Percentiles rank a stretch among this genome's conserved stretches.
phyloP scores from a whole-genome alignment of 179 eudicot species.

The Heliamphora pulchella region DNA sequence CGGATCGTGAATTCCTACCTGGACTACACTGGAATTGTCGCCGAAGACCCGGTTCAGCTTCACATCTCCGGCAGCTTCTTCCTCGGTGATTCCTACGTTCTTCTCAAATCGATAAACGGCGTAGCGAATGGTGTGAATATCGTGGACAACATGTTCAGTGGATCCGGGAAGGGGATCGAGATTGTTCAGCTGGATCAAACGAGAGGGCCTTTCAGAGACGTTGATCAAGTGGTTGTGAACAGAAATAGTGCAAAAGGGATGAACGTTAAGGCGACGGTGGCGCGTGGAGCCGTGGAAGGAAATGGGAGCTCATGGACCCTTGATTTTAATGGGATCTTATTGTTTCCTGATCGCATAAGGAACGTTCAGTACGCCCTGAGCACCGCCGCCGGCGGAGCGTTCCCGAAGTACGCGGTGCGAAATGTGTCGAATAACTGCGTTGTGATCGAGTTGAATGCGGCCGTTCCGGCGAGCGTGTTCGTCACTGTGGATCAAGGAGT shows the following conservation, averaged over 20 bases:
- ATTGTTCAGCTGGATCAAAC: constrained; percentile 57
- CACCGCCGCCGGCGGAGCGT: constrained; percentile 23
- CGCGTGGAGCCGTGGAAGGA: constrained; percentile 33
- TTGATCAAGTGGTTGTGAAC: constrained; percentile 53
- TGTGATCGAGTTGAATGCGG: constrained; percentile 41
- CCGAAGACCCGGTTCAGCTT: constrained; percentile 77
- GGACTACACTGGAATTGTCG: constrained; percentile 72
- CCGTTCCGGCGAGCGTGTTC: constrained; percentile 38
- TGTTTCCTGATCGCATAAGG: constrained; percentile 56
- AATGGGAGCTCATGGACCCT: constrained; percentile 50
- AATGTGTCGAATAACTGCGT: constrained; percentile 53
- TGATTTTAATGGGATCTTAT: constrained; percentile 39
- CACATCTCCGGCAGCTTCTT: constrained; percentile 50
- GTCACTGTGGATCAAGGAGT: constrained; percentile 54
- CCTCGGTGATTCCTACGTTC: constrained; percentile 57
- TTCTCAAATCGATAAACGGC: constrained; percentile 55
- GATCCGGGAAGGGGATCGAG: constrained; percentile 44
- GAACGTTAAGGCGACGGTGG: constrained; percentile 54
- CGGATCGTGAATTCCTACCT: constrained; percentile 64
- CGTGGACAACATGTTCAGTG: constrained; percentile 70
- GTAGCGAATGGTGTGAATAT: constrained; percentile 47
- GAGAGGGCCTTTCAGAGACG: constrained; percentile 30
- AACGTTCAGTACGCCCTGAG: constrained; percentile 53
- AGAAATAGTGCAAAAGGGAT: constrained; percentile 58
- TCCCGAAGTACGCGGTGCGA: constrained; percentile 60